phyloP scores from a whole-genome alignment of 1,139 yeast genomes.

The Taiozyma sp. region DNA sequence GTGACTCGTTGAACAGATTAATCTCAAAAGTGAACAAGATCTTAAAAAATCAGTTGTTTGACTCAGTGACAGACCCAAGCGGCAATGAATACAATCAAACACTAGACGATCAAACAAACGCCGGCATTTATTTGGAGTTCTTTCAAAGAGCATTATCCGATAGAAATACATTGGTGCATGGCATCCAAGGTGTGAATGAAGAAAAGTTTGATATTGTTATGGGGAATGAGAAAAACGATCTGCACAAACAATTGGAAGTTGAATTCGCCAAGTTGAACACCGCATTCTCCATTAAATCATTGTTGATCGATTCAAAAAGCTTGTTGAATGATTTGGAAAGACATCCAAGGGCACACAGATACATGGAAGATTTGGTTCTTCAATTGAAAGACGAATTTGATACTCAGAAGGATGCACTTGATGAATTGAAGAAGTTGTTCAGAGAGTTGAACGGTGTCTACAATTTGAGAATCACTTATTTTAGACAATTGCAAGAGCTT shows the following conservation, averaged over 20 bases:
- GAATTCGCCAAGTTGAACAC: slow-evolving; percentile 14
- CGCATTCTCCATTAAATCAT: slow-evolving; percentile 9
- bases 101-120: slow-evolving; percentile 66
- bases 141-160: slow-evolving; percentile 53
- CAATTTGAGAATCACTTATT: slow-evolving; percentile 75
- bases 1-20: slow-evolving; percentile 51
- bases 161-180: slow-evolving; percentile 38
- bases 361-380: slow-evolving; percentile 19
- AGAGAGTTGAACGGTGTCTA: slow-evolving; percentile 57
- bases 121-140: slow-evolving; percentile 58
- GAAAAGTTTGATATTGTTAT: background rate
- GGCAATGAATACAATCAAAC: slow-evolving; percentile 79
- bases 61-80: slow-evolving; percentile 42
- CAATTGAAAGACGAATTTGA: slow-evolving; percentile 32
- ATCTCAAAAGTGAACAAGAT: slow-evolving; percentile 39
- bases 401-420: slow-evolving; percentile 37
- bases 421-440: slow-evolving; percentile 42
- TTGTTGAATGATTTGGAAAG: slow-evolving; percentile 1
- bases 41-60: slow-evolving; percentile 41
- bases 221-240: background rate
- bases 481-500: slow-evolving; percentile 74
- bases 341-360: background rate
- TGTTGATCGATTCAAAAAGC: slow-evolving; percentile 12
- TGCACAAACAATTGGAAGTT: slow-evolving; percentile 29
- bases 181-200: background rate